Percentiles rank a stretch among this genome's conserved stretches.
phyloP scores from a whole-genome alignment of 2,329 filamentous ascomycete genomes.

The Pestalotiopsis sp. region DNA sequence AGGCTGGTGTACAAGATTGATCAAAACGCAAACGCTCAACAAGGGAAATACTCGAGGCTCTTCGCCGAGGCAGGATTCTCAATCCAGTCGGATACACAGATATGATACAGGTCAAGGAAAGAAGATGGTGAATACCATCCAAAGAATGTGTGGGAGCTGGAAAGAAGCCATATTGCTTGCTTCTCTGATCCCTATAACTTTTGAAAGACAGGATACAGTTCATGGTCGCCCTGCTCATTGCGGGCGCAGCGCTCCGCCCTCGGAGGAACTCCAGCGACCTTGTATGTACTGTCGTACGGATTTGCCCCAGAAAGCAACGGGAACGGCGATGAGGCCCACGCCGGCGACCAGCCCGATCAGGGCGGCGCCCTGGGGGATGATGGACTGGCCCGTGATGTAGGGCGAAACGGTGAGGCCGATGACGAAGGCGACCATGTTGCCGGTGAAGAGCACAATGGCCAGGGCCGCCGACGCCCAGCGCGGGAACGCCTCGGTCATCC shows the following conservation, averaged over 20 bases:
- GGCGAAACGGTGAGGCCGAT: conserved; percentile 17
- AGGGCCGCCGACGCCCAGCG: conserved; percentile 27
- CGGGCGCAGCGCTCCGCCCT: conserved; percentile 26
- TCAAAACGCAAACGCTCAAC: not conserved
- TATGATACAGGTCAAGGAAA: not conserved
- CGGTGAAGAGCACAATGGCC: conserved; percentile 21
- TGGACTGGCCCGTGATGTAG: conserved; percentile 16
- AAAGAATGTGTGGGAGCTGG: not conserved
- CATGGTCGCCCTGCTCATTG: conserved; percentile 15
- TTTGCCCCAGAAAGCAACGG: conserved; percentile 29
- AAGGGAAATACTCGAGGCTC: not conserved
- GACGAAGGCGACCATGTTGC: conserved; percentile 20
- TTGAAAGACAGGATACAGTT: not conserved
- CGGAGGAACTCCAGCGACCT: conserved; percentile 22
- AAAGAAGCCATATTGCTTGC: not conserved
- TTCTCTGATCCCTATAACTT: not conserved
- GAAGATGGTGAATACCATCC: not conserved
- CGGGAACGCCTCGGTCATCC: conserved; percentile 29
- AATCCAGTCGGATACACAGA: not conserved
- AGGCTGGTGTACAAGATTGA: not conserved
- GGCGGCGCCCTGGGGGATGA: conserved; percentile 16
- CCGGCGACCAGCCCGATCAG: conserved; percentile 14
- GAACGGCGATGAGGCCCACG: conserved; percentile 25
- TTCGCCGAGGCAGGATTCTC: not conserved
- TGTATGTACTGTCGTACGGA: conserved; percentile 27